Base-by-base conservation (phyloP, 768 basidiomycete species). In the Boletus fagicola region DNA sequence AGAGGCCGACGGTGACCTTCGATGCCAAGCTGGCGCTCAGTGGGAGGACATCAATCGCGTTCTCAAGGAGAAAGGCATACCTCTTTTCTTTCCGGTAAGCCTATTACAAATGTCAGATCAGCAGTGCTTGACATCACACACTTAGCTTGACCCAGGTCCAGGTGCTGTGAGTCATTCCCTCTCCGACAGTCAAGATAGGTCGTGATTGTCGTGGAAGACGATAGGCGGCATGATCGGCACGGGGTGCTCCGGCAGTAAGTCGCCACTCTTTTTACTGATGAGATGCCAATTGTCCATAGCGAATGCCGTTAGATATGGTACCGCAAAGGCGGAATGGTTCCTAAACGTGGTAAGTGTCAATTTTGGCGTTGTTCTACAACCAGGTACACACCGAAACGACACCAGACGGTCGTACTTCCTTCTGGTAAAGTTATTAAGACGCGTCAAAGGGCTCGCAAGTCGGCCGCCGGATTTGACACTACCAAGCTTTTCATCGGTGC, bases 191-290 rank as follows among this genome's bases (percentile, higher is more conserved):
- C 43, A 48, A 16, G 40, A 40, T 36, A 24, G 15, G 47, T 57
- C 51, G 47, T 63, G 57, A 65, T 63, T 16, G 36, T 30, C 36
- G 58, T 46, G 35, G 39, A 65, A 88, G 78, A 91, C 90, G 15
- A 91, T 93, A 59, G 92, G 92, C 12, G 91, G 92, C 7, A 94
- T 93, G 91, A 85, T 90, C 50, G 86, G 86, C 10, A 94, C 92
- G 2, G 90, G 91, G 10, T 94, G 91, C 65, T 87, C 84, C 49
- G 92, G 91, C 51, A 93, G 92, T 82, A 73, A 79, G 82, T 78
- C 64, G 38, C 52, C 24, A 43, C 24, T 30, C 18, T 31, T 31
- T 50, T 20, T 56, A 10, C 15, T 18, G 18, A 24, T 2, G 30
- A 28, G 43, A 50, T 35, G 9, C 20, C 39, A 48, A 54, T 30